Percentiles rank a stretch among this genome's conserved stretches.
Conservation (phyloP, 768 basidiomycete genomes). For the Udeniomyces megalosporus region DNA sequence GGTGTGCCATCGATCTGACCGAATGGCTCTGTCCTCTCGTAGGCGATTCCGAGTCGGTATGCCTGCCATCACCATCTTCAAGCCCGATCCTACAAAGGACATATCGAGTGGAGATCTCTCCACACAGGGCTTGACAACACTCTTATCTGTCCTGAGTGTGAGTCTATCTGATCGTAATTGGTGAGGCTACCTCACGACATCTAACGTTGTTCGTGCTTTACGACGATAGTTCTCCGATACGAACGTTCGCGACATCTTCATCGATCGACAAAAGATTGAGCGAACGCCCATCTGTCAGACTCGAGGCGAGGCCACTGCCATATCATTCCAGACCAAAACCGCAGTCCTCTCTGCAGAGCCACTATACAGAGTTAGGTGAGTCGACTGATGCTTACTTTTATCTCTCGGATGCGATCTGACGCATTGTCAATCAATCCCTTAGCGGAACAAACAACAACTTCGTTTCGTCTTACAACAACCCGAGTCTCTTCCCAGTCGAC, state of each 20-base stretch:
- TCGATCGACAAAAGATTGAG: constrained; percentile 62
- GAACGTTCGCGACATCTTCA: constrained; percentile 60
- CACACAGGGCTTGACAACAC: constrained; percentile 40
- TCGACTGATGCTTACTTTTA: too few species aligned
- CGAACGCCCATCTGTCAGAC: constrained; percentile 45
- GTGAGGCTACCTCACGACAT: background rate
- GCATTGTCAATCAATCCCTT: too few species aligned
- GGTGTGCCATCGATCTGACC: too few species aligned
- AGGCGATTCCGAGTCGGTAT: background rate
- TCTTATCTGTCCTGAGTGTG: constrained; percentile 68
- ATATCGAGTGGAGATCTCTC: constrained; percentile 5
- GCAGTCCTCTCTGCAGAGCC: background rate
- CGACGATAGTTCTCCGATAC: constrained; percentile 48
- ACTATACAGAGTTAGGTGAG: background rate
- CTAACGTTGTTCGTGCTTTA: too few species aligned
- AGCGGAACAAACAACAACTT: background rate
- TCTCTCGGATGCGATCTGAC: too few species aligned
- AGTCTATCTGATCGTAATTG: constrained; percentile 22
- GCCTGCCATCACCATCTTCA: constrained; percentile 8
- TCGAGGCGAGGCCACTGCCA: constrained; percentile 40
- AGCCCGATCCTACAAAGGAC: constrained; percentile 3
- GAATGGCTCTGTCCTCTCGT: too few species aligned
- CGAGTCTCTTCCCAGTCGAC: constrained; percentile 3
- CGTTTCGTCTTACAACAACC: background rate
- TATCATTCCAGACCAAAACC: background rate